These are phyloP conservation scores for Diaporthe australafricana DNA, from an alignment of 2,329 filamentous ascomycete genomes.

Conservation along the genomic window DNA sequence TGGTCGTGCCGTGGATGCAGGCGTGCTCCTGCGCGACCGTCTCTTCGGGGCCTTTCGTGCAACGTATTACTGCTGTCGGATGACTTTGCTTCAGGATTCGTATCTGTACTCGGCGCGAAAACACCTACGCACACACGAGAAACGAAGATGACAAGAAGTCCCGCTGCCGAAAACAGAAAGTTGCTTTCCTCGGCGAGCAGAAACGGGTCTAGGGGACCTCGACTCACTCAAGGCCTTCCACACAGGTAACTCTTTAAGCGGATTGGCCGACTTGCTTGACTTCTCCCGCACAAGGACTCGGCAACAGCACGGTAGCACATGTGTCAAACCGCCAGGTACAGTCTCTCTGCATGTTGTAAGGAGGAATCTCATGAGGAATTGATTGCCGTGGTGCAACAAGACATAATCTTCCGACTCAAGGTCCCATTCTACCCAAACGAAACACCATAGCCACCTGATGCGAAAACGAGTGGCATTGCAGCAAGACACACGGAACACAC, in stretches of 20 bases:
- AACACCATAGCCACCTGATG: neutral
- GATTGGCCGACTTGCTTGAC: neutral
- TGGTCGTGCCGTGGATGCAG: neutral
- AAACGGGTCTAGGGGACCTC: neutral
- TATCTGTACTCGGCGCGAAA: neutral
- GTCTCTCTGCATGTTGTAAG: neutral
- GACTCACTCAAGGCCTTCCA: neutral
- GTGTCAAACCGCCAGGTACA: neutral
- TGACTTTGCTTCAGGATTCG: constrained; percentile 3
- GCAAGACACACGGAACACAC: neutral
- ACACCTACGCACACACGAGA: neutral
- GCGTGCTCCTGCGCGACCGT: neutral
- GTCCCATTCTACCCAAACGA: neutral
- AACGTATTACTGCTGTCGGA: constrained; percentile 18
- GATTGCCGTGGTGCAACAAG: neutral
- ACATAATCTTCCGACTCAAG: neutral
- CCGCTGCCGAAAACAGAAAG: neutral
- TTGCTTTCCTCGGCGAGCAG: neutral
- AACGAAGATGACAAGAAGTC: neutral
- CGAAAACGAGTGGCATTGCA: neutral
- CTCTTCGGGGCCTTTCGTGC: neutral
- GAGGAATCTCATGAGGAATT: neutral
- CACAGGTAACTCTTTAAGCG: neutral
- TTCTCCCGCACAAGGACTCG: neutral
- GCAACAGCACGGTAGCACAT: neutral